A percentile compares a stretch with the other conserved stretches of the same genome.
Conservation (phyloP, 345 rosid genomes). For the rapeseed (Brassica napus) region DNA sequence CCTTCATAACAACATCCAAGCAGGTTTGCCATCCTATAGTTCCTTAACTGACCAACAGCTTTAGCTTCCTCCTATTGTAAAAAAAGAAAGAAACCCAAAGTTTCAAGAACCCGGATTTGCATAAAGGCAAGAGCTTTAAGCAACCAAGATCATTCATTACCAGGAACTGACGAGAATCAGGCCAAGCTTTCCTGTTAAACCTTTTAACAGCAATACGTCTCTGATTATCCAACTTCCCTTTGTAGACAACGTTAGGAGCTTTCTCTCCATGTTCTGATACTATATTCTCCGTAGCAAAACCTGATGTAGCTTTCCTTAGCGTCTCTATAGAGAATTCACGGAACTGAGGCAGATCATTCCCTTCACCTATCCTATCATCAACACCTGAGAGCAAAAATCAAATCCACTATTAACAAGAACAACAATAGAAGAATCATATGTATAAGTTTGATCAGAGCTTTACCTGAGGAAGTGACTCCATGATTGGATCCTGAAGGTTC, state of each 20-base stretch:
- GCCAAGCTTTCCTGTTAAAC: constrained; percentile 89
- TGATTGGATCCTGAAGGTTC: constrained; percentile 62
- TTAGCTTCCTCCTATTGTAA: constrained; percentile 75
- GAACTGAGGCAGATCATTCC: constrained; percentile 57
- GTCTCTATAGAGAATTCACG: constrained; percentile 76
- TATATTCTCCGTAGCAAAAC: constrained; percentile 84
- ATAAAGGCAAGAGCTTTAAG: constrained; percentile 1
- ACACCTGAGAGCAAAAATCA: constrained; percentile 41
- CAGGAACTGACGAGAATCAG: constrained; percentile 84
- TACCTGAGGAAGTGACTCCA: constrained; percentile 62
- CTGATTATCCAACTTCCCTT: constrained; percentile 82
- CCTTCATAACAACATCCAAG: constrained; percentile 88
- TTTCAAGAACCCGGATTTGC: background rate
- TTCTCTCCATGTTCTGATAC: constrained; percentile 95
- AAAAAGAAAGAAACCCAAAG: background rate
- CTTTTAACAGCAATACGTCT: constrained; percentile 85
- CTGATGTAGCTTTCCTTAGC: constrained; percentile 81
- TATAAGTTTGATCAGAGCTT: constrained; percentile 3
- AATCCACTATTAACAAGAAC: background rate
- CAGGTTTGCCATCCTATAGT: constrained; percentile 73
- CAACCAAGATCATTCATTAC: constrained; percentile 38
- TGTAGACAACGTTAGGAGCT: constrained; percentile 95
- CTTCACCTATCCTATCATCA: constrained; percentile 50
- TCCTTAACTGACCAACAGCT: constrained; percentile 84
- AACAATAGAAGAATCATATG: no score